Conservation (phyloP, 2,329 filamentous ascomycete species). For the Eutypella sp. region DNA sequence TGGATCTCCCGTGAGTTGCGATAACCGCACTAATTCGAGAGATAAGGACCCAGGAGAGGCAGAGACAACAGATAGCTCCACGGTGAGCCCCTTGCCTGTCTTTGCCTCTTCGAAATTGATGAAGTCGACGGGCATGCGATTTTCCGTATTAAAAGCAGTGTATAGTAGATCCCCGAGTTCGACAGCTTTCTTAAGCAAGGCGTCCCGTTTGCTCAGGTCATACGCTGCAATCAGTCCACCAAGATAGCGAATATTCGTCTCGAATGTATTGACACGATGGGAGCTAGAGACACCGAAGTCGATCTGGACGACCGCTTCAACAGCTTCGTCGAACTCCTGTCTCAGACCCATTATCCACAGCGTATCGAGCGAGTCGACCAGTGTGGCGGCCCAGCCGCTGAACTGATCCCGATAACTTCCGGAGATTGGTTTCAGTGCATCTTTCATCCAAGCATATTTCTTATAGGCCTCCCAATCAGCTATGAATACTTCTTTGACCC, state of each 20-base stretch:
- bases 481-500: slow-evolving; percentile 31
- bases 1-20: slow-evolving; percentile 65
- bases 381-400: slow-evolving; percentile 45
- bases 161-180: slow-evolving; percentile 44
- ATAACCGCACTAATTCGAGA: slow-evolving; percentile 67
- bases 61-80: slow-evolving; percentile 35
- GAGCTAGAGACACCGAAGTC: slow-evolving; percentile 40
- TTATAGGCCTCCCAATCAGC: slow-evolving; percentile 41
- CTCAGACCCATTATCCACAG: slow-evolving; percentile 46
- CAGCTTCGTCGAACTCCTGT: slow-evolving; percentile 43
- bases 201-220: slow-evolving; percentile 32
- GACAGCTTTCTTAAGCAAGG: slow-evolving; percentile 37
- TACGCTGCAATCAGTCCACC: slow-evolving; percentile 37
- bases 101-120: slow-evolving; percentile 39
- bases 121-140: slow-evolving; percentile 42
- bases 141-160: slow-evolving; percentile 39
- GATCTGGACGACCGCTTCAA: slow-evolving; percentile 37
- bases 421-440: slow-evolving; percentile 42
- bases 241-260: slow-evolving; percentile 41
- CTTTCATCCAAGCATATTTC: slow-evolving; percentile 42
- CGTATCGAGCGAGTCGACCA: slow-evolving; percentile 48
- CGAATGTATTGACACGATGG: slow-evolving; percentile 35
- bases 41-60: slow-evolving; percentile 59
- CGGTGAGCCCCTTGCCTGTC: slow-evolving; percentile 26
- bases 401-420: slow-evolving; percentile 39